Percentiles rank a stretch among this genome's conserved stretches.
phyloP scores from a whole-genome alignment of 2,329 filamentous ascomycete genomes.

The Colletotrichum incanum region DNA sequence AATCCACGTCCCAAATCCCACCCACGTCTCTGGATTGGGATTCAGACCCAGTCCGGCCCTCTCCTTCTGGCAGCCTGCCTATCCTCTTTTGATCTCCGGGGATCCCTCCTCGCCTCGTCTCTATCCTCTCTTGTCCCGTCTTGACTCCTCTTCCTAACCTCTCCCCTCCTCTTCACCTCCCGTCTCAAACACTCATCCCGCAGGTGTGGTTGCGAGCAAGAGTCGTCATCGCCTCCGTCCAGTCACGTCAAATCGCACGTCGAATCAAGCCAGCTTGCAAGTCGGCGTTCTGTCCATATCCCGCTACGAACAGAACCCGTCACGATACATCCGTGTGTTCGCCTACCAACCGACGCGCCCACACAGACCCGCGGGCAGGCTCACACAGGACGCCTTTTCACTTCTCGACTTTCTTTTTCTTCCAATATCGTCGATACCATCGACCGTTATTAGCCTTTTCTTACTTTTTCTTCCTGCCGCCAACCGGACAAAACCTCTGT shows the following conservation, averaged over 20 bases:
- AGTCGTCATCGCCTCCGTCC: neutral
- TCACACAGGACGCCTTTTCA: conserved; percentile 18
- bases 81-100: conserved; percentile 32
- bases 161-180: conserved; percentile 21
- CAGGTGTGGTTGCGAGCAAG: conserved; percentile 21
- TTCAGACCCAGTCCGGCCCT: conserved; percentile 20
- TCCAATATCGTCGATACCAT: conserved; percentile 7
- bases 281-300: neutral
- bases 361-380: conserved; percentile 7
- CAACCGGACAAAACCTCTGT: conserved; percentile 13
- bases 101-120: conserved; percentile 34
- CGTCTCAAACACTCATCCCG: neutral
- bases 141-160: conserved; percentile 30
- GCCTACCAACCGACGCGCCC: conserved; percentile 6
- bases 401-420: conserved; percentile 41
- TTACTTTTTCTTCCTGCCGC: conserved; percentile 25
- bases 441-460: conserved; percentile 7
- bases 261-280: neutral
- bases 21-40: conserved; percentile 24
- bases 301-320: neutral
- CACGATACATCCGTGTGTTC: conserved; percentile 4
- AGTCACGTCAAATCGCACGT: neutral
- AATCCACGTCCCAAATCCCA: conserved; percentile 23
- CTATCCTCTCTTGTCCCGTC: conserved; percentile 19
- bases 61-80: conserved; percentile 13